Conservation (phyloP, 169 alveolate genomes). For the Plasmodium billcollinsi region DNA sequence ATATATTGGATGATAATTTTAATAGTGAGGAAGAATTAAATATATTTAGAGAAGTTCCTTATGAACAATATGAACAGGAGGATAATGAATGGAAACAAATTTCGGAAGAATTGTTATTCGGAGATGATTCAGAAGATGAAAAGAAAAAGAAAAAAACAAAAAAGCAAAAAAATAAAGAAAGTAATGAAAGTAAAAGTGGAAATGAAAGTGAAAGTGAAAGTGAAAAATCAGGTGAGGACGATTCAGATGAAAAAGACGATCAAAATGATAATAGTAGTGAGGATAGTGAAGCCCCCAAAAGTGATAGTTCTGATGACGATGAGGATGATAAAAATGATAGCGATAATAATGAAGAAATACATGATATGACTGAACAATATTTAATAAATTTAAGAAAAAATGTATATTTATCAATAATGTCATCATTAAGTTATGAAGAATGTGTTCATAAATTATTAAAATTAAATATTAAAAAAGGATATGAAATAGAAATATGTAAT, state of each 20-base stretch:
- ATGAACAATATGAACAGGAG: conserved; percentile 92
- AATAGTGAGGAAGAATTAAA: conserved; percentile 95
- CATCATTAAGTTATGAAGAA: conserved; percentile 98
- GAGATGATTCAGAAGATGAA: conserved; percentile 78
- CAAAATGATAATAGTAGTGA: conserved; percentile 88
- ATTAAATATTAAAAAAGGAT: conserved; percentile 94
- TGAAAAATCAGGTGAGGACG: conserved; percentile 52
- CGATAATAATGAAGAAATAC: conserved; percentile 84
- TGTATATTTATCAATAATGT: conserved; percentile 97
- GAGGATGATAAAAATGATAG: conserved; percentile 89
- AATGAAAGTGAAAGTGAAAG: conserved; percentile 54
- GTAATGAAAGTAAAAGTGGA: conserved; percentile 40
- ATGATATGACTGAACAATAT: conserved; percentile 96
- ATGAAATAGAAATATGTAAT: conserved; percentile 95
- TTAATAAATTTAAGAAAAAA: conserved; percentile 94
- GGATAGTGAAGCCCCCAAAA: conserved; percentile 75
- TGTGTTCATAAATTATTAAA: conserved; percentile 98
- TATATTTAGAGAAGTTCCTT: conserved; percentile 93
- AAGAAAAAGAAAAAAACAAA: conserved; percentile 13
- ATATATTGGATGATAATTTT: conserved; percentile 92
- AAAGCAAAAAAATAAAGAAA: conserved; percentile 39
- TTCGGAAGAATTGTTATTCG: conserved; percentile 93
- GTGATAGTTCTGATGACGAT: conserved; percentile 83
- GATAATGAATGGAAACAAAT: conserved; percentile 94
- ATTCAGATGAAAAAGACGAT: conserved; percentile 81